Percentiles rank a stretch among this genome's conserved stretches.
Evolutionary conservation across 1,284 basidiomycete species (phyloP).

Genomic region (Ustilago nuda): DNA sequence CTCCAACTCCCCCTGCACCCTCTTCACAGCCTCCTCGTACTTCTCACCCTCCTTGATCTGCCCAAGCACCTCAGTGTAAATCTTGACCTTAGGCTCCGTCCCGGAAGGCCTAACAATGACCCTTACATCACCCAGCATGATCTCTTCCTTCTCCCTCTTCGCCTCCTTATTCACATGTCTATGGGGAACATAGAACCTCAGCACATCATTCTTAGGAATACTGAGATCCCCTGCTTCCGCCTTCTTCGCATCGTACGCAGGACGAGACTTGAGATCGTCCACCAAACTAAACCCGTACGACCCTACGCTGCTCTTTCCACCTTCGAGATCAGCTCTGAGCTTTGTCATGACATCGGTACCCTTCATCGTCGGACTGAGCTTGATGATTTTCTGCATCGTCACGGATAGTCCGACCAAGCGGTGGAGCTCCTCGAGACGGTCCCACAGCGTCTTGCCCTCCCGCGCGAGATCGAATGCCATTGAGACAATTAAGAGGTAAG

Average conservation of each 20-base stretch:
- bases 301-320: conserved; percentile 34
- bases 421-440: conserved; percentile 59
- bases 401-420: conserved; percentile 51
- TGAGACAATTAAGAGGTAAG: conserved; percentile 53
- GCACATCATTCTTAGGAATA: conserved; percentile 61
- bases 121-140: conserved; percentile 56
- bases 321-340: conserved; percentile 44
- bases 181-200: conserved; percentile 58
- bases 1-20: conserved; percentile 45
- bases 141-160: conserved; percentile 37
- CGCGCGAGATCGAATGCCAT: conserved; percentile 53
- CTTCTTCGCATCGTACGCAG: conserved; percentile 39
- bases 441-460: conserved; percentile 57
- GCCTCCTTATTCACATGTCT: conserved; percentile 25
- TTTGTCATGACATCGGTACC: conserved; percentile 59
- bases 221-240: conserved; percentile 46
- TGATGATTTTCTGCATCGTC: conserved; percentile 61
- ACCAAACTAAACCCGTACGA: conserved; percentile 46
- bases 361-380: conserved; percentile 50
- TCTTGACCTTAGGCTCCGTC: conserved; percentile 63
- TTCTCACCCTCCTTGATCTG: conserved; percentile 41
- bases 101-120: conserved; percentile 61
- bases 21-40: conserved; percentile 41
- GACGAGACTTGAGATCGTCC: conserved; percentile 48
- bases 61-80: conserved; percentile 60